Conservation (phyloP, 2,329 filamentous ascomycete genomes). For the Pseudocercospora fijiensis region DNA sequence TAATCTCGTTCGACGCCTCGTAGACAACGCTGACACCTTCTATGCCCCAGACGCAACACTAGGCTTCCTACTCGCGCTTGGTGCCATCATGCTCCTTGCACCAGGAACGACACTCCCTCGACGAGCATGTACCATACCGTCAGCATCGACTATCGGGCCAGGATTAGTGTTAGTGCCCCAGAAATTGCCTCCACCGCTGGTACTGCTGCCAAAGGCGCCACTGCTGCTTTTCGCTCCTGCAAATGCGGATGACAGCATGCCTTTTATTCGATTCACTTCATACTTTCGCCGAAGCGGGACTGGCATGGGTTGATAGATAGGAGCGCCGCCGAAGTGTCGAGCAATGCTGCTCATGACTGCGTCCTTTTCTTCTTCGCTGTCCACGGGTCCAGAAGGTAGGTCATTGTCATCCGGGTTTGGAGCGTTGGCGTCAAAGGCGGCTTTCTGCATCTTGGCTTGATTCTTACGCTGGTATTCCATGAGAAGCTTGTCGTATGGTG, state of each 20-base stretch:
- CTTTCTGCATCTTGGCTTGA: conserved; percentile 95
- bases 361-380: conserved; percentile 92
- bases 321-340: conserved; percentile 70
- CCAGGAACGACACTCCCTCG: conserved; percentile 28
- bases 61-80: conserved; percentile 25
- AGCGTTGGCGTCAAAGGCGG: conserved; percentile 90
- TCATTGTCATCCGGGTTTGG: conserved; percentile 75
- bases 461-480: conserved; percentile 79
- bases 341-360: conserved; percentile 77
- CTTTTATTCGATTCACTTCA: conserved; percentile 62
- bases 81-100: conserved; percentile 31
- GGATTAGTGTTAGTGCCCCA: conserved; percentile 11
- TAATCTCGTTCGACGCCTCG: background rate
- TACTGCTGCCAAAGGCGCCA: conserved; percentile 10
- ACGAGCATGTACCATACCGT: conserved; percentile 25
- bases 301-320: conserved; percentile 65
- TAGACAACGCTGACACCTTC: background rate
- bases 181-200: conserved; percentile 12
- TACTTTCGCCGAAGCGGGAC: conserved; percentile 57
- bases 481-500: conserved; percentile 88
- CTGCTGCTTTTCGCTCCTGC: conserved; percentile 33
- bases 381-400: conserved; percentile 71
- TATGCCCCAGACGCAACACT: conserved; percentile 27
- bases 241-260: conserved; percentile 61
- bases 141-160: conserved; percentile 21